phyloP scores from a whole-genome alignment of 257 asterid species.

The Verbascum thapsus region DNA sequence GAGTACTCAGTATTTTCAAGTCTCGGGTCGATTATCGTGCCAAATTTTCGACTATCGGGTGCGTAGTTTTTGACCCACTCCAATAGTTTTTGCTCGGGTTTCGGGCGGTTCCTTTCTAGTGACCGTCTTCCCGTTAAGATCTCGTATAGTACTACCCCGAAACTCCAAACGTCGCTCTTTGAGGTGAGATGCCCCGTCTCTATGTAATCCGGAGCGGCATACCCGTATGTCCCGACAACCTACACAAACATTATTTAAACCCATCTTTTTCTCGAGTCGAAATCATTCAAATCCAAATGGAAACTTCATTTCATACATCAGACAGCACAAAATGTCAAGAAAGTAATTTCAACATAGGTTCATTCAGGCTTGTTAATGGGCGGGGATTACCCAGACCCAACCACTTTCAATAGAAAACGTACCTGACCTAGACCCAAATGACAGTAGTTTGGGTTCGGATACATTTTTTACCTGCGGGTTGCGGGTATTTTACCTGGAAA shows the following conservation, averaged over 20 bases:
- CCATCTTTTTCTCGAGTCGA: too few relatives aligned
- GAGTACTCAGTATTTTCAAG: slow-evolving; percentile 64
- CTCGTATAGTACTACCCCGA: slow-evolving; percentile 87
- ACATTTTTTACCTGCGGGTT: too few relatives aligned
- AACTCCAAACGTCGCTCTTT: slow-evolving; percentile 97
- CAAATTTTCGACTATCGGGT: slow-evolving; percentile 51
- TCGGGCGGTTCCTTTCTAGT: slow-evolving; percentile 71
- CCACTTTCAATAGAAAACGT: too few relatives aligned
- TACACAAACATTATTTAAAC: slow-evolving; percentile 35
- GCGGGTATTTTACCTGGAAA: too few relatives aligned
- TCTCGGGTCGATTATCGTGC: slow-evolving; percentile 70
- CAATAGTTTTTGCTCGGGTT: slow-evolving; percentile 72
- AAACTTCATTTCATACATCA: too few relatives aligned
- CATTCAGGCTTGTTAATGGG: too few relatives aligned
- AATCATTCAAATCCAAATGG: too few relatives aligned
- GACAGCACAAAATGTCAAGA: too few relatives aligned
- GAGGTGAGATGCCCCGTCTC: slow-evolving; percentile 92
- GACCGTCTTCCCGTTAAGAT: slow-evolving; percentile 81
- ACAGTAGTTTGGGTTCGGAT: too few relatives aligned
- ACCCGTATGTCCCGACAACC: slow-evolving; percentile 96
- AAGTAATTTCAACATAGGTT: too few relatives aligned
- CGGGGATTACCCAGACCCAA: too few relatives aligned
- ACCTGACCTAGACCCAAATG: too few relatives aligned
- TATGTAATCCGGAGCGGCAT: slow-evolving; percentile 96
- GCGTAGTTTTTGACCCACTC: slow-evolving; percentile 78